phyloP scores from a whole-genome alignment of 1,139 yeast genomes.

The Pichia sp. region DNA sequence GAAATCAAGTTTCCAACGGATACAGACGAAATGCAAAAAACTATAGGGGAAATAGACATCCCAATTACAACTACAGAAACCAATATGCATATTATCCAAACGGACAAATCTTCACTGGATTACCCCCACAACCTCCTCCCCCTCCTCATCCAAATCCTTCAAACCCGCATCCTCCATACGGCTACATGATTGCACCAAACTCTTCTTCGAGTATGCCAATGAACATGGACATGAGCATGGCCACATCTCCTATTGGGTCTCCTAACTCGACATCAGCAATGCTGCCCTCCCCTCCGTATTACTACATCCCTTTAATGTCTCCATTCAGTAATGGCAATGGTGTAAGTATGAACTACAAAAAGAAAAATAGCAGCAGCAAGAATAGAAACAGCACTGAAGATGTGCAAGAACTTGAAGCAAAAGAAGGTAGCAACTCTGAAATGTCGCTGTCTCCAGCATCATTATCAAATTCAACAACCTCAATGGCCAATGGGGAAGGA shows the following conservation, averaged over 20 bases:
- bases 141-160: background rate
- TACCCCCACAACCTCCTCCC: background rate
- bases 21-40: background rate
- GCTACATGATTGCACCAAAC: conserved; percentile 11
- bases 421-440: background rate
- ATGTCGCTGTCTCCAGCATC: background rate
- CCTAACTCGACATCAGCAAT: background rate
- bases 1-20: background rate
- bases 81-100: conserved; percentile 5
- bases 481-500: background rate
- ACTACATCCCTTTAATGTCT: conserved; percentile 14
- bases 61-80: conserved; percentile 5
- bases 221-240: background rate
- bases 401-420: background rate
- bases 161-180: conserved; percentile 1
- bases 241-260: conserved; percentile 3
- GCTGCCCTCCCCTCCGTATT: conserved; percentile 11
- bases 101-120: conserved; percentile 1
- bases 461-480: background rate
- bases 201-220: background rate
- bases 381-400: background rate
- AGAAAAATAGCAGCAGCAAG: background rate
- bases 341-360: background rate
- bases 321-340: background rate
- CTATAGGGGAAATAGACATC: conserved; percentile 2